Conservation (phyloP, 176 grass and related monocot genomes). For the Avena insularis region DNA sequence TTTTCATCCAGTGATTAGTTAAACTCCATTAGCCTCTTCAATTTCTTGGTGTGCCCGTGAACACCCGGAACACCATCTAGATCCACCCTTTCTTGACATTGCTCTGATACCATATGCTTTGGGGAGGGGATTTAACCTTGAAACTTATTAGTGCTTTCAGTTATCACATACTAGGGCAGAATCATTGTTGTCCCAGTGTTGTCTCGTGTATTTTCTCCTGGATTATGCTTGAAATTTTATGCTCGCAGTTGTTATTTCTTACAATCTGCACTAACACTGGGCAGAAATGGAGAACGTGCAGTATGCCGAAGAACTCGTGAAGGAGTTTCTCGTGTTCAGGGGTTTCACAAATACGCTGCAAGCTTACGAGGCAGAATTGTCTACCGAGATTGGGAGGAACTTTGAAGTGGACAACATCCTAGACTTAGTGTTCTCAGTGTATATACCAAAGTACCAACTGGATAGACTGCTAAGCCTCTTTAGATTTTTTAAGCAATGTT, state of each 20-base stretch:
- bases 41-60: neutral
- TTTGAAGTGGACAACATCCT: slow-evolving; percentile 92
- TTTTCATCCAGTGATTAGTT: neutral
- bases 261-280: slow-evolving; percentile 41
- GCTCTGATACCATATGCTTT: slow-evolving; percentile 19
- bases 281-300: slow-evolving; percentile 87
- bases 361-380: slow-evolving; percentile 79
- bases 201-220: neutral
- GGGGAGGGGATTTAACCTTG: neutral
- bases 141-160: neutral
- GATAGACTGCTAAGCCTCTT: slow-evolving; percentile 70
- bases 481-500: slow-evolving; percentile 85
- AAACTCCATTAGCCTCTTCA: neutral
- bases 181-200: neutral
- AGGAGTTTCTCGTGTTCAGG: slow-evolving; percentile 89
- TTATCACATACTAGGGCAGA: neutral
- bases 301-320: slow-evolving; percentile 86
- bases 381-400: slow-evolving; percentile 80
- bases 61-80: slow-evolving; percentile 8
- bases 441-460: slow-evolving; percentile 80
- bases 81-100: slow-evolving; percentile 21
- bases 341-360: slow-evolving; percentile 80
- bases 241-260: neutral
- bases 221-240: neutral
- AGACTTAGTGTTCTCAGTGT: slow-evolving; percentile 86